Evolutionary conservation across 148 eudicot genomes (phyloP).

Genomic region (Fallopia convolvulus): DNA sequence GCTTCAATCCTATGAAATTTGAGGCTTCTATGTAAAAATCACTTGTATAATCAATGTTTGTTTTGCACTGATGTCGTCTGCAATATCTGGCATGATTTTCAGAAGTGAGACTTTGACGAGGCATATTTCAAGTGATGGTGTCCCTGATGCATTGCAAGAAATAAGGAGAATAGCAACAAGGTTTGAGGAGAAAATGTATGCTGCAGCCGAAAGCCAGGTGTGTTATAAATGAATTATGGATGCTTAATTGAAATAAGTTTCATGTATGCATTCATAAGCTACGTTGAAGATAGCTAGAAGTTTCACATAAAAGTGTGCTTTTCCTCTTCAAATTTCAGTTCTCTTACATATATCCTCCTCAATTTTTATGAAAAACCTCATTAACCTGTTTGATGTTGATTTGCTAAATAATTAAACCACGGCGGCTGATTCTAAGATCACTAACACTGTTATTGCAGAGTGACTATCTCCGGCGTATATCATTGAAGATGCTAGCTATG

Average conservation of each 20-base stretch:
- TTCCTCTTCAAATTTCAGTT: no score
- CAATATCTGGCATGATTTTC: background rate
- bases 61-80: background rate
- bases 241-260: no score
- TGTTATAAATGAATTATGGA: no score
- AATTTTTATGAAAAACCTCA: background rate
- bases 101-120: constrained; percentile 70
- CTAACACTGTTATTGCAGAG: constrained; percentile 31
- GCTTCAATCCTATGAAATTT: no score
- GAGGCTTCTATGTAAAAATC: background rate
- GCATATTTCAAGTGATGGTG: constrained; percentile 59
- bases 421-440: background rate
- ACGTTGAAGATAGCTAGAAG: background rate
- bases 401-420: background rate
- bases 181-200: constrained; percentile 74
- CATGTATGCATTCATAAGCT: background rate
- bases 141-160: constrained; percentile 54
- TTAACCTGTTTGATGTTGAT: background rate
- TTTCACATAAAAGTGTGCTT: no score
- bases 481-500: constrained; percentile 74
- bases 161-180: constrained; percentile 60
- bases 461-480: constrained; percentile 77
- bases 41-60: background rate
- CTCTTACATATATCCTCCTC: no score
- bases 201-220: constrained; percentile 76